Percentiles rank a stretch among this genome's conserved stretches.
phyloP scores from a whole-genome alignment of 106 monocot genomes.

The Dendrobium chrysotoxum region DNA sequence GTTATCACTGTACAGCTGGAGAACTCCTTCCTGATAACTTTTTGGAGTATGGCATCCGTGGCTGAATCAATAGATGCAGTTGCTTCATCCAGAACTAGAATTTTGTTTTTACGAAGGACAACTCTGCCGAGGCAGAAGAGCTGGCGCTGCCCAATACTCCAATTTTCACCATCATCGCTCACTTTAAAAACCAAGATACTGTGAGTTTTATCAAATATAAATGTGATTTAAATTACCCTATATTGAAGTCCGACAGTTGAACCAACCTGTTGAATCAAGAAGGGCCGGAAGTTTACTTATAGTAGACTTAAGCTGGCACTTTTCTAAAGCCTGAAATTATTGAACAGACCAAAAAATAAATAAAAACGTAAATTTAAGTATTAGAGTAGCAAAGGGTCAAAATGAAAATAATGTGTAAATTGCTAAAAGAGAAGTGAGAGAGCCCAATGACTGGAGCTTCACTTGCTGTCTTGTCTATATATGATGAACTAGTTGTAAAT shows the following conservation, averaged over 20 bases:
- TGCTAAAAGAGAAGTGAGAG: not conserved
- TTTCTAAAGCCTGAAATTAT: slow-evolving; percentile 51
- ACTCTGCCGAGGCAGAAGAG: slow-evolving; percentile 67
- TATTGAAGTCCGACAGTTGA: not conserved
- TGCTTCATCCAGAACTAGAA: slow-evolving; percentile 69
- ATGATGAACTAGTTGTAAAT: not conserved
- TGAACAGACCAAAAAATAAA: not conserved
- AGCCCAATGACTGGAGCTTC: no score
- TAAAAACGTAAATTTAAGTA: not conserved
- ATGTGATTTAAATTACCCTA: not conserved
- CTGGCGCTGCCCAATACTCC: slow-evolving; percentile 65
- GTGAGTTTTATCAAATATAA: not conserved
- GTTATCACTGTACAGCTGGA: slow-evolving; percentile 58
- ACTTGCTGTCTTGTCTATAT: not conserved
- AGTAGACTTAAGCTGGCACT: slow-evolving; percentile 58
- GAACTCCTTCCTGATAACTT: slow-evolving; percentile 51
- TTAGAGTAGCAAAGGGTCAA: not conserved
- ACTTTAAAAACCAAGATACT: slow-evolving; percentile 18
- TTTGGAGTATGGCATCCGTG: slow-evolving; percentile 51
- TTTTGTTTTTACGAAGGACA: slow-evolving; percentile 44
- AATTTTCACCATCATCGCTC: slow-evolving; percentile 66
- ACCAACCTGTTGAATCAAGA: slow-evolving; percentile 55
- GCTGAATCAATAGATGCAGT: slow-evolving; percentile 75
- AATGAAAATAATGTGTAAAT: not conserved
- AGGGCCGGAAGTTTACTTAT: slow-evolving; percentile 40